Evolutionary conservation across 2,329 filamentous ascomycete genomes (phyloP), one percentile per base, ranked within the genome.

Genomic region (Diaporthe sp.): DNA sequence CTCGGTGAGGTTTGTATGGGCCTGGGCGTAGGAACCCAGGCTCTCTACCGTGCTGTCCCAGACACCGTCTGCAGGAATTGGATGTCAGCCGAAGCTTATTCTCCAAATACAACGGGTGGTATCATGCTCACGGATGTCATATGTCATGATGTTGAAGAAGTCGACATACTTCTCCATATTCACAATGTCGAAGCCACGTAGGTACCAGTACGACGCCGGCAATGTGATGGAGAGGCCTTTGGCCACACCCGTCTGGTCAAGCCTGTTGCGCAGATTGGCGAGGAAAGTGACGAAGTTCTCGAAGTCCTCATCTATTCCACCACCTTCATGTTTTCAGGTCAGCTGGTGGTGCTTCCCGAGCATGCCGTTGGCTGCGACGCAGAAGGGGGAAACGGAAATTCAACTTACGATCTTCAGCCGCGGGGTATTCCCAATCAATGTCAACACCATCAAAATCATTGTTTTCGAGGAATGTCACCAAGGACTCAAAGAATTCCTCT

Each of bases 1-100:
- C 67, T 77, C 78, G 2, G 78, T 79, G n/a, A 79, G 71, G 74
- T 79, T 79, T 28, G 78, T 77, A 8, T 80, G 76, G 77, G 12
- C 79, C 76, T 4, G 49, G 34, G 39, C 37, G 31, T 44, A 73
- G 73, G 17, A 71, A 3, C 70, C 63, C 0, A 75, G 58, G 49
- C 65, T 51, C 20, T 39, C 17, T 74, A 83, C 84, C 22, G 70
- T 58, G 15, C 42, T 25, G 28, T 78, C 77, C 75, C 75, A 77
- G 37, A 74, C 73, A 34, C 75, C 44, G 44, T 49, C 44, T 49
- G 17, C 17, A 20, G 20, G 44, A 49, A 8, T 22, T 49, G 7
- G 20, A n/a, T n/a, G n/a, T 49, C 44, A 49, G 44, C 44, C n/a
- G n/a, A n/a, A n/a, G n/a, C n/a, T n/a, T n/a, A n/a, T n/a, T n/a